phyloP scores from a whole-genome alignment of 345 rosid genomes.

The Carallia pectinifolia region DNA sequence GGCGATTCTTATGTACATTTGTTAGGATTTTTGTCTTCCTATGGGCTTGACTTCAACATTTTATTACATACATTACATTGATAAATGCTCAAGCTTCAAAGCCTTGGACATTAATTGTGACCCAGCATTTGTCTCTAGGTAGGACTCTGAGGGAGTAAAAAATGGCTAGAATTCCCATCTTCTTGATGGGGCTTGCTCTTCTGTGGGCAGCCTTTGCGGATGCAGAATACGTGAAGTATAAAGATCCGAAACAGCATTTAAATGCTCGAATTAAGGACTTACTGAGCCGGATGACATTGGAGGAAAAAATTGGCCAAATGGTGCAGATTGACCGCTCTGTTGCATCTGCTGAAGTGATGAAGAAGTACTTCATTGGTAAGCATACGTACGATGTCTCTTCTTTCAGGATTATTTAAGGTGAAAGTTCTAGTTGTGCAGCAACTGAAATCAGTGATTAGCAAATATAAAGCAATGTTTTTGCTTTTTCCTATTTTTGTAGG shows the following conservation, averaged over 20 bases:
- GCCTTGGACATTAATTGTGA: too few relatives aligned
- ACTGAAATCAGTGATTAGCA: slow-evolving; percentile 9
- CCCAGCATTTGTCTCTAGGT: background rate
- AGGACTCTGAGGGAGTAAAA: background rate
- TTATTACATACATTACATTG: slow-evolving; percentile 20
- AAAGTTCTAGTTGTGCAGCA: background rate
- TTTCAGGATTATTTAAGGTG: background rate
- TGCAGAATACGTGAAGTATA: slow-evolving; percentile 50
- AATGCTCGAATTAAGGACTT: slow-evolving; percentile 59
- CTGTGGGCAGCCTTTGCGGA: slow-evolving; percentile 27
- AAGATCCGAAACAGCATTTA: slow-evolving; percentile 63
- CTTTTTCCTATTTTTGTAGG: slow-evolving; percentile 46
- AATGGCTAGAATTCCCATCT: slow-evolving; percentile 33
- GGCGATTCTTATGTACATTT: too few relatives aligned
- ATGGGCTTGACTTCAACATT: too few relatives aligned
- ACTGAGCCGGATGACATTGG: slow-evolving; percentile 73
- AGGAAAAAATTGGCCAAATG: slow-evolving; percentile 94
- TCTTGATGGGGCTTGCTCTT: slow-evolving; percentile 31
- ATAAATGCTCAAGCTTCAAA: too few relatives aligned
- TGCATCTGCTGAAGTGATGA: slow-evolving; percentile 68
- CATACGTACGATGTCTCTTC: background rate
- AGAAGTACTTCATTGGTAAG: slow-evolving; percentile 68
- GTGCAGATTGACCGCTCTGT: slow-evolving; percentile 74
- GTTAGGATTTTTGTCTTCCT: too few relatives aligned
- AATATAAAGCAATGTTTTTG: background rate